These are phyloP conservation scores for Psilocybe mexicana DNA, from an alignment of 1,284 basidiomycete species.

Conservation along the genomic window DNA sequence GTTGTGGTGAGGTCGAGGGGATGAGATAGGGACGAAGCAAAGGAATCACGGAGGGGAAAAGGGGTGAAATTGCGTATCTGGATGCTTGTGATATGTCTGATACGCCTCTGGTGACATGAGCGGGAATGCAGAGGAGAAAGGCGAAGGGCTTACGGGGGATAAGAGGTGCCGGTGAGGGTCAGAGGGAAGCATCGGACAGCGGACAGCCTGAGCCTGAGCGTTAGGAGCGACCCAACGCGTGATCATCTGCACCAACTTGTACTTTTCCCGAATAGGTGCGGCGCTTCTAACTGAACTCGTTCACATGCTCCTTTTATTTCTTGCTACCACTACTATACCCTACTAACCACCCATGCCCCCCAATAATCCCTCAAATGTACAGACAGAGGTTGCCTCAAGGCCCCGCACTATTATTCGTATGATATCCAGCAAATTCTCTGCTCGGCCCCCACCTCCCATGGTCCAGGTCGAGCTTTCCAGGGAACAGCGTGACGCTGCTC, in stretches of 20 bases:
- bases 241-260: constrained; percentile 4
- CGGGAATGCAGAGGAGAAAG: not conserved
- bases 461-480: not conserved
- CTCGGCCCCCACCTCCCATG: not conserved
- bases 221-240: constrained; percentile 7
- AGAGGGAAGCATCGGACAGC: constrained; percentile 17
- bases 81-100: constrained; percentile 73
- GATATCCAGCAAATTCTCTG: not conserved
- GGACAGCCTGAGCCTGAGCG: not conserved
- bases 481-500: not conserved
- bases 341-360: not conserved
- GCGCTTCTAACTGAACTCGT: not conserved
- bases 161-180: constrained; percentile 9
- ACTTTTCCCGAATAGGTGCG: not conserved
- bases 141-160: constrained; percentile 17
- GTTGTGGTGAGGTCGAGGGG: constrained; percentile 56
- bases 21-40: constrained; percentile 70
- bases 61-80: constrained; percentile 81
- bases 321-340: not conserved
- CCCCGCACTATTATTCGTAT: not conserved
- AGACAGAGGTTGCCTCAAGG: not conserved
- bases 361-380: not conserved
- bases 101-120: constrained; percentile 50
- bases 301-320: not conserved
- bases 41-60: constrained; percentile 74